A percentile compares a stretch with the other conserved stretches of the same genome.
Conservation (phyloP, 768 basidiomycete genomes). For the Sporobolomyces phaffii region DNA sequence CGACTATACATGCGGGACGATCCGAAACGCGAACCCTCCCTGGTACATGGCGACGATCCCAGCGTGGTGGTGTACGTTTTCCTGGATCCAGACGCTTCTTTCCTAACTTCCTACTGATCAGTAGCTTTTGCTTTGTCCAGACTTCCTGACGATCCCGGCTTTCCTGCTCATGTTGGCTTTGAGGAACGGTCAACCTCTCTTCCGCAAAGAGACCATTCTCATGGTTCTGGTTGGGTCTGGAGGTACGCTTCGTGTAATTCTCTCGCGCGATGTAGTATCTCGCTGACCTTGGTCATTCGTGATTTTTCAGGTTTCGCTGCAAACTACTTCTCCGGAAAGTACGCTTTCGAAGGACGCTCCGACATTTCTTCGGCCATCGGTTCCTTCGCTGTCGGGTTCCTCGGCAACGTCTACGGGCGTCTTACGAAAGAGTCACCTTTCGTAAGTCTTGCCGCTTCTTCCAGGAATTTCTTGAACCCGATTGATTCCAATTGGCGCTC, state of each 20-base stretch:
- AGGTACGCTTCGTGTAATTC: neutral
- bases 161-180: constrained; percentile 63
- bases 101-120: neutral
- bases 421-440: constrained; percentile 67
- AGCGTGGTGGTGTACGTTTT: constrained; percentile 60
- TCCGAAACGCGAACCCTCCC: constrained; percentile 55
- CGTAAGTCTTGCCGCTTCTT: constrained; percentile 51
- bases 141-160: constrained; percentile 66
- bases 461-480: too few relatives aligned
- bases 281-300: constrained; percentile 51
- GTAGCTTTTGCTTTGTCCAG: constrained; percentile 46
- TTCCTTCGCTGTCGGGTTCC: constrained; percentile 71
- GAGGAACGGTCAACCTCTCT: constrained; percentile 52
- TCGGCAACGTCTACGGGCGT: constrained; percentile 70
- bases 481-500: too few relatives aligned
- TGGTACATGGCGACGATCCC: constrained; percentile 73
- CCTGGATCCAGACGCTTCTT: too few relatives aligned
- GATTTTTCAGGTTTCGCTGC: constrained; percentile 69
- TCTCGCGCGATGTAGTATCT: constrained; percentile 32
- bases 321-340: constrained; percentile 61
- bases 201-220: constrained; percentile 49
- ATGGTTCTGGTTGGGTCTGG: constrained; percentile 43
- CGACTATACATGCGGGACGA: constrained; percentile 59
- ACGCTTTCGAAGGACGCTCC: constrained; percentile 36
- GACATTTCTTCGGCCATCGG: constrained; percentile 76